Percentiles rank a stretch among this genome's conserved stretches.
Evolutionary conservation across 352 stramenopile species (phyloP).

Genomic region (Phytopythium cucurbitacearum): DNA sequence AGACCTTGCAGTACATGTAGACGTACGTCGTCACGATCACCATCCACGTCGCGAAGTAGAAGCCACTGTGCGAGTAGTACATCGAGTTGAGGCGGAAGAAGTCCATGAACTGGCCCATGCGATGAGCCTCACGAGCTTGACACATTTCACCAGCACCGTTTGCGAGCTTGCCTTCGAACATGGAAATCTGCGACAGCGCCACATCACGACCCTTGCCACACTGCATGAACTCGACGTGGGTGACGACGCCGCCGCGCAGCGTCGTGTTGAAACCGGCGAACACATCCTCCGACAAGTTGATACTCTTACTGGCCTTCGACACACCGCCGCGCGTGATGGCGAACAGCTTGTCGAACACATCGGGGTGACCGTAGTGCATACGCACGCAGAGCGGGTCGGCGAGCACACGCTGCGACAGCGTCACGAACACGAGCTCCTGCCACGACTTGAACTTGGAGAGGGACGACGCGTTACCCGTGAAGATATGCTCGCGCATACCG

Average conservation of each 20-base stretch:
- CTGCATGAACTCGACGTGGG: slow-evolving; percentile 78
- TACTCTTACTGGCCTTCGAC: slow-evolving; percentile 74
- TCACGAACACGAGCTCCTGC: slow-evolving; percentile 80
- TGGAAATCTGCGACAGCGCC: slow-evolving; percentile 73
- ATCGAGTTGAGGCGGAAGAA: slow-evolving; percentile 83
- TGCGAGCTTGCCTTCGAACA: slow-evolving; percentile 77
- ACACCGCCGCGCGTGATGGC: slow-evolving; percentile 65
- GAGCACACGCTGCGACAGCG: slow-evolving; percentile 69
- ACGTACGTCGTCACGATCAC: slow-evolving; percentile 79
- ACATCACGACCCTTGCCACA: slow-evolving; percentile 81
- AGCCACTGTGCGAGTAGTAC: slow-evolving; percentile 83
- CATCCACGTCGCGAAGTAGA: slow-evolving; percentile 83
- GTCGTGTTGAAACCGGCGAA: slow-evolving; percentile 76
- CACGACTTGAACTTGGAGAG: slow-evolving; percentile 80
- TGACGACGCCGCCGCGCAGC: slow-evolving; percentile 59
- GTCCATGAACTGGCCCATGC: slow-evolving; percentile 79
- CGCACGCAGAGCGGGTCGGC: slow-evolving; percentile 69
- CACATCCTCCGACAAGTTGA: slow-evolving; percentile 82
- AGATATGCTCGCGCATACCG: slow-evolving; percentile 84
- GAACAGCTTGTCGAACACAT: slow-evolving; percentile 81
- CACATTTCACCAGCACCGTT: slow-evolving; percentile 74
- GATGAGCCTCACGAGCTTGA: slow-evolving; percentile 65
- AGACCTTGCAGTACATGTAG: slow-evolving; percentile 85
- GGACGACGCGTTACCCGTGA: slow-evolving; percentile 73
- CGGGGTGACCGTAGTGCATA: slow-evolving; percentile 82